Base-by-base conservation (phyloP, 2,329 filamentous ascomycete genomes). In the Metarhizium sp. region DNA sequence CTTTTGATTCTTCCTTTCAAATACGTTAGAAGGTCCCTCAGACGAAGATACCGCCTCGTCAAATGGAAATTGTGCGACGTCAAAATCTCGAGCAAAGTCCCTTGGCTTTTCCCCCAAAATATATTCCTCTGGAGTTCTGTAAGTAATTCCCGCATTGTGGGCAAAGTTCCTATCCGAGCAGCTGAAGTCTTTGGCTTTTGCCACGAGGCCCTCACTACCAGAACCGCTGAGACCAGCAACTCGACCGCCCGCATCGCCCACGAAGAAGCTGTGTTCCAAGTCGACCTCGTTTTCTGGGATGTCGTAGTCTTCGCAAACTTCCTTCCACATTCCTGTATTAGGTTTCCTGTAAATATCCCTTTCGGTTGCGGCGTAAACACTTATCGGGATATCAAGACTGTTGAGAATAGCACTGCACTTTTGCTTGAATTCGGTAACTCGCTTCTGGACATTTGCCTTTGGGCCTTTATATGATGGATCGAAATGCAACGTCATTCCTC, bases 61-160 rank as follows among this genome's bases (percentile, higher is more conserved):
- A 34, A 82, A 73, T 0, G 75, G 71, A 63, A 86, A 84, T 3
- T 75, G 68, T 1, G 72, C 71, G 18, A 92, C 81, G 59, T 96
- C 85, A 62, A 97, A 95, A 0, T 81, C 75, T 55, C 88, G 78
- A 10, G 71, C 70, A 65, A 89, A 94, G 1, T 82, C 78, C 60
- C 84, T 79, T 1, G 87, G 76, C 29, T 79, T 65, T 62, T 90
- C 81, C 2, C 79, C 78, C 1, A 92, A 79, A 66, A 97, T 97
- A 72, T 86, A 96, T 69, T 96, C 92, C 66, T 99, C 94, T 0
- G 94, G 94, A 0, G 92, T 96, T 56, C 84, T 75, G 68, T 92
- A 99, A 13, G 74, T 67, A 60, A 99, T 82, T 4, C 89, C 89
- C 13, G 92, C 73, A 65, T 99, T 97, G 58, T 85, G 78, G 3